Evolutionary conservation across 805 yeast species (phyloP).

Genomic region (Naumovozyma dairenensis): DNA sequence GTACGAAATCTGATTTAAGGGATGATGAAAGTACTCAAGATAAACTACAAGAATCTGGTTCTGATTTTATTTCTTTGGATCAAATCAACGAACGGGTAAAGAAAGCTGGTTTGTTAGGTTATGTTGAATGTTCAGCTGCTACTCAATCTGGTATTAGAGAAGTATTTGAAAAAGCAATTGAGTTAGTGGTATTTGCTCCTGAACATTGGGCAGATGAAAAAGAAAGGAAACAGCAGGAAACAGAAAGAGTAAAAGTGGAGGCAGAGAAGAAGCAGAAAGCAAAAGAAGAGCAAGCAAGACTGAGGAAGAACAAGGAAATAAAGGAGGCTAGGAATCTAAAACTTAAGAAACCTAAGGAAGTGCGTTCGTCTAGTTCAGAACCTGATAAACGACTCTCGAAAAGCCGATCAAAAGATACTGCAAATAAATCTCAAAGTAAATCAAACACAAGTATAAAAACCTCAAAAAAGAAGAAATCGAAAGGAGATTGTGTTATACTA

Average conservation of each 20-base stretch:
- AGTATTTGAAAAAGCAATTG: slow-evolving; percentile 75
- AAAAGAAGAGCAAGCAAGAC: background rate
- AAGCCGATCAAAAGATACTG: no score
- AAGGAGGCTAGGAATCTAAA: no score
- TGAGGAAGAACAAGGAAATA: no score
- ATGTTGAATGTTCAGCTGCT: slow-evolving; percentile 84
- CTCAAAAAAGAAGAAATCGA: no score
- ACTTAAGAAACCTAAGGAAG: no score
- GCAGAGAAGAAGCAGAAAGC: background rate
- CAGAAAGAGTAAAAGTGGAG: background rate
- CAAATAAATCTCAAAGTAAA: no score
- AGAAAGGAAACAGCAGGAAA: background rate
- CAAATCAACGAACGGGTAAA: slow-evolving; percentile 62
- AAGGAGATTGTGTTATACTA: no score
- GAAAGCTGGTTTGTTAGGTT: slow-evolving; percentile 62
- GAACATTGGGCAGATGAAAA: slow-evolving; percentile 34
- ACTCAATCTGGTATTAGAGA: slow-evolving; percentile 80
- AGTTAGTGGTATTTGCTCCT: slow-evolving; percentile 41
- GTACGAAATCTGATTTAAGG: slow-evolving; percentile 82
- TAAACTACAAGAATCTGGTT: slow-evolving; percentile 47
- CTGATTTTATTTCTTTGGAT: slow-evolving; percentile 47
- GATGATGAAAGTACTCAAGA: slow-evolving; percentile 71
- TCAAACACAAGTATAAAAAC: no score
- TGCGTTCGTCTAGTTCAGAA: no score
- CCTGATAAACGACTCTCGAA: no score